Evolutionary conservation across 257 asterid genomes (phyloP).

Genomic region (Asclepias syriaca): DNA sequence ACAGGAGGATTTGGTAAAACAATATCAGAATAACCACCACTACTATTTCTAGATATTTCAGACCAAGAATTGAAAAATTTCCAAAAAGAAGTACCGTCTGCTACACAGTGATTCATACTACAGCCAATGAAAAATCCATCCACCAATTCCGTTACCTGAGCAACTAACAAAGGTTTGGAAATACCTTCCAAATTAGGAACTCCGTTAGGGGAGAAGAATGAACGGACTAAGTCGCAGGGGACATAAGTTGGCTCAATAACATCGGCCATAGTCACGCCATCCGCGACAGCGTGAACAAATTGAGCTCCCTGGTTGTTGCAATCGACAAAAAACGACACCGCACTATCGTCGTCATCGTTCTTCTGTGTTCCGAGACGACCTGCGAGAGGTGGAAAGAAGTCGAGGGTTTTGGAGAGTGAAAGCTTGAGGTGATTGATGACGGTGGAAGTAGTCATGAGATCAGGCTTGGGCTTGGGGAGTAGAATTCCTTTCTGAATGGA

Average conservation of each 20-base stretch:
- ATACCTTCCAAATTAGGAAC: conserved; percentile 19
- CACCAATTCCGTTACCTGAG: conserved; percentile 31
- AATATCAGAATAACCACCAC: conserved; percentile 18
- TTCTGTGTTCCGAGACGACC: conserved; percentile 33
- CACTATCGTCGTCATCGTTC: conserved; percentile 2
- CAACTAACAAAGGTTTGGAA: conserved; percentile 29
- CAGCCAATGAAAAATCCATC: conserved; percentile 40
- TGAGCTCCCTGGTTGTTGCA: conserved; percentile 15
- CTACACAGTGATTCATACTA: conserved; percentile 30
- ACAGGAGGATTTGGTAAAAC: conserved; percentile 21
- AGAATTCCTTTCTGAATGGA: conserved; percentile 18
- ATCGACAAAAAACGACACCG: background rate
- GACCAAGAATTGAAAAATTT: conserved; percentile 49
- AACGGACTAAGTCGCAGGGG: conserved; percentile 21
- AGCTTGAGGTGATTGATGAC: conserved; percentile 15
- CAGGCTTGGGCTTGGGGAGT: conserved; percentile 6
- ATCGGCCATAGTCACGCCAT: conserved; percentile 11
- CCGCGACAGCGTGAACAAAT: conserved; percentile 19
- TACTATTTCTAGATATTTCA: conserved; percentile 16
- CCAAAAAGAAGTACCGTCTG: conserved; percentile 40
- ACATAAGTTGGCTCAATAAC: conserved; percentile 19
- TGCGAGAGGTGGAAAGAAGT: conserved; percentile 44
- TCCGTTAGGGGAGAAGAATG: conserved; percentile 28
- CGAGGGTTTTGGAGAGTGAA: conserved; percentile 23
- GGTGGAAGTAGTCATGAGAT: background rate